Evolutionary conservation across 164 flowering plant species (phyloP).

Genomic region (Aristolochia californica): DNA sequence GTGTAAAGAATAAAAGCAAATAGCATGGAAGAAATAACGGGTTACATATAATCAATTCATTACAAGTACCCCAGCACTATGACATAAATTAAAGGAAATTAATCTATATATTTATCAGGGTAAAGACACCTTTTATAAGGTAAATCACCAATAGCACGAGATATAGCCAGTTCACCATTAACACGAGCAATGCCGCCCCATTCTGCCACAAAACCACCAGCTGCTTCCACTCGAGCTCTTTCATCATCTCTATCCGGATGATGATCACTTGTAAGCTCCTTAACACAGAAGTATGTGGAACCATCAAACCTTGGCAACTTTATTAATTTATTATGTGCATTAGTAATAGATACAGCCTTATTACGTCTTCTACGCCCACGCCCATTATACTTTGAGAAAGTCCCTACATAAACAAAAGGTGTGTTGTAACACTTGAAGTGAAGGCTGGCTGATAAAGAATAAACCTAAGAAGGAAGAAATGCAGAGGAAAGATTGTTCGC

Average conservation of each 20-base stretch:
- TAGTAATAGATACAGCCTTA: slow-evolving; percentile 27
- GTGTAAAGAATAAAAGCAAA: no score
- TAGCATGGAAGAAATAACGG: no score
- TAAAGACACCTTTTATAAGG: slow-evolving; percentile 52
- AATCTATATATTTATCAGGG: background rate
- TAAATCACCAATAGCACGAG: slow-evolving; percentile 88
- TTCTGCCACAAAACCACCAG: slow-evolving; percentile 76
- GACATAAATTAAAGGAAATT: background rate
- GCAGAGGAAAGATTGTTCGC: no score
- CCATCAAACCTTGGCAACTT: slow-evolving; percentile 29
- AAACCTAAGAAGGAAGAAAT: background rate
- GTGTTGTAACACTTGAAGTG: background rate
- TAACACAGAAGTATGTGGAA: slow-evolving; percentile 34
- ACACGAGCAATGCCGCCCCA: slow-evolving; percentile 81
- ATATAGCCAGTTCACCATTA: slow-evolving; percentile 86
- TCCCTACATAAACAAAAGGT: slow-evolving; percentile 46
- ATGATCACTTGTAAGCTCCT: slow-evolving; percentile 92
- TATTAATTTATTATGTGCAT: slow-evolving; percentile 17
- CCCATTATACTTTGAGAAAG: slow-evolving; percentile 40
- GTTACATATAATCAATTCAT: no score
- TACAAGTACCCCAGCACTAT: no score
- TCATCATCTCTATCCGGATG: slow-evolving; percentile 93
- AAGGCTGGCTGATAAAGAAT: background rate
- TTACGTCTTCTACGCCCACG: slow-evolving; percentile 39
- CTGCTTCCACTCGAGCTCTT: slow-evolving; percentile 73